A percentile compares a stretch with the other conserved stretches of the same genome.
phyloP scores from a whole-genome alignment of 148 eudicot species.

The Vaccinium darrowii region DNA sequence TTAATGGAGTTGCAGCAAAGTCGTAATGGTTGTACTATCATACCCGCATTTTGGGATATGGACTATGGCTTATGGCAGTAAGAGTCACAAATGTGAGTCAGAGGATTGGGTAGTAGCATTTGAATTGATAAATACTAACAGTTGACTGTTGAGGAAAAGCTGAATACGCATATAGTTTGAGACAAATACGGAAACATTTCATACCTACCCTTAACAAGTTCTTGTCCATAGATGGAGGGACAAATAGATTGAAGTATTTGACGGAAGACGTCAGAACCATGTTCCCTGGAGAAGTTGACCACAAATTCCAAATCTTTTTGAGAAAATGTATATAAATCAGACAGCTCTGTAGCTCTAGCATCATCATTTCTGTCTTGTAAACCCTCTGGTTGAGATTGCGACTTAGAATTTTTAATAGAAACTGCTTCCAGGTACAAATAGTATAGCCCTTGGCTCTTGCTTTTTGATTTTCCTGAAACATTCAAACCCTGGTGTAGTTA shows the following conservation, averaged over 20 bases:
- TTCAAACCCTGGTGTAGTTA: slow-evolving; percentile 5
- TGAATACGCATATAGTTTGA: background rate
- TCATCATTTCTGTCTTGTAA: slow-evolving; percentile 40
- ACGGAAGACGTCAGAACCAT: slow-evolving; percentile 78
- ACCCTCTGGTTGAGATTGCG: slow-evolving; percentile 55
- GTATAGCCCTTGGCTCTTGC: slow-evolving; percentile 87
- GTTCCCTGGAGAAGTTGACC: slow-evolving; percentile 68
- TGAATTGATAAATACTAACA: background rate
- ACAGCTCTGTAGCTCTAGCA: slow-evolving; percentile 63
- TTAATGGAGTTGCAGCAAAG: background rate
- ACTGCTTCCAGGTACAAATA: slow-evolving; percentile 93
- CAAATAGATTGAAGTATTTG: slow-evolving; percentile 92
- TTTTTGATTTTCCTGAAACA: slow-evolving; percentile 84
- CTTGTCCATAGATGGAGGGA: slow-evolving; percentile 97
- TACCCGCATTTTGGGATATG: background rate
- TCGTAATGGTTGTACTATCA: background rate
- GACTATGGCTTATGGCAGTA: background rate
- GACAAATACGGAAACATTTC: background rate
- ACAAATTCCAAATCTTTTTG: slow-evolving; percentile 89
- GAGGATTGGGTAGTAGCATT: background rate
- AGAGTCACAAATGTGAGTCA: background rate
- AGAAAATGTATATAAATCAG: slow-evolving; percentile 81
- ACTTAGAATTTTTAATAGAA: slow-evolving; percentile 82
- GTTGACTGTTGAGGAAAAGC: background rate
- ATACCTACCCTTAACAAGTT: slow-evolving; percentile 83